Percentiles rank a stretch among this genome's conserved stretches.
phyloP scores from a whole-genome alignment of 2,329 filamentous ascomycete species.

The Exophiala bonariae region DNA sequence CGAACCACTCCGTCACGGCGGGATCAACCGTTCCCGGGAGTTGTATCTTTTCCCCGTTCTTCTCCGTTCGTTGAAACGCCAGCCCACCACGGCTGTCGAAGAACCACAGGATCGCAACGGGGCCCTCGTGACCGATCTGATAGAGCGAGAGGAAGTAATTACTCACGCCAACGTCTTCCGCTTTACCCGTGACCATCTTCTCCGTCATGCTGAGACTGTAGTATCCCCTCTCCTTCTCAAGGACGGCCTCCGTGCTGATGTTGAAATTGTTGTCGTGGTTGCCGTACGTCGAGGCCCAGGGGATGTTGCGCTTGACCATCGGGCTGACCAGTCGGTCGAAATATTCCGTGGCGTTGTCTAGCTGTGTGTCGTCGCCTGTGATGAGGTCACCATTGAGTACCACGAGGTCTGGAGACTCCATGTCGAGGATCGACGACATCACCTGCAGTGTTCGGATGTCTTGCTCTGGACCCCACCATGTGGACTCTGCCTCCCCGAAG shows the following conservation, averaged over 20 bases:
- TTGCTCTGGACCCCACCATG: constrained; percentile 49
- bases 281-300: constrained; percentile 69
- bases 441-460: constrained; percentile 60
- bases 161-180: constrained; percentile 43
- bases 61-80: constrained; percentile 45
- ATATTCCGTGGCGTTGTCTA: constrained; percentile 58
- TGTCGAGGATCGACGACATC: constrained; percentile 58
- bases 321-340: constrained; percentile 61
- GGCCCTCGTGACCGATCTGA: constrained; percentile 36
- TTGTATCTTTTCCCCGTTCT: constrained; percentile 25
- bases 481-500: constrained; percentile 61
- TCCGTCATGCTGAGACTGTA: constrained; percentile 41
- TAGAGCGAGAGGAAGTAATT: constrained; percentile 59
- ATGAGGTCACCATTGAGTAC: constrained; percentile 72
- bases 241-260: constrained; percentile 48
- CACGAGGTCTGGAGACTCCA: constrained; percentile 60
- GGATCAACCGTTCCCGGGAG: constrained; percentile 48
- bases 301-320: constrained; percentile 54
- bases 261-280: constrained; percentile 68
- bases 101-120: constrained; percentile 64
- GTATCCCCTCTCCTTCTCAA: constrained; percentile 34
- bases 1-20: constrained; percentile 49
- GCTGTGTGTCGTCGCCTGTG: constrained; percentile 63
- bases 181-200: constrained; percentile 38
- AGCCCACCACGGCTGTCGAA: constrained; percentile 66